Base-by-base conservation (phyloP, 148 eudicot species). In the Euryodendron excelsum region DNA sequence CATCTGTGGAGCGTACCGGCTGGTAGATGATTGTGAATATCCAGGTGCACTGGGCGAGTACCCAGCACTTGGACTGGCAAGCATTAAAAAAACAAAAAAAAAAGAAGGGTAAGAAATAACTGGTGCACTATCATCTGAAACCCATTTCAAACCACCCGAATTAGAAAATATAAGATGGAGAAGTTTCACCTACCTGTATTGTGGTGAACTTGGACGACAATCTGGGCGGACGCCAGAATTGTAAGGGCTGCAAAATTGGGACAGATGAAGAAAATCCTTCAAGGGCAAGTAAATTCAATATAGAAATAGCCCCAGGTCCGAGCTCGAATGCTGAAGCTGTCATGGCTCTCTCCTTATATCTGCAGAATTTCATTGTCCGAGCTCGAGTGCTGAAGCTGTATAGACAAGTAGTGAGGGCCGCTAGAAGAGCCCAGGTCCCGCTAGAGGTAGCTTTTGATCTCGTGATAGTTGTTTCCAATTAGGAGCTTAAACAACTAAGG, bases 21-120 rank as follows among this genome's bases (percentile, higher is more conserved):
- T 85, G 55, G 88, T 85, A 14, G 90, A 83, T 7, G 90, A 81
- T 23, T 88, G 90, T 30, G 90, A 87, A 80, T 87, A 87, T 65
- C 90, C 90, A 3, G 90, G 90, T 52, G 86, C 86, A 77, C 88
- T 87, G 10, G 90, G 90, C 21, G 90, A 87, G 76, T 87, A 87
- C 48, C 88, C 88, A 71, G 81, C 90, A 74, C 90, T 87, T 68
- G 90, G 90, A 76, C 90, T 87, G 80, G 25, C 3, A 73, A 37
- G 23, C 17, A 14, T 33, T 21, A 34, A 53, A 34, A 55, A 34
- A 53, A 45, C 30, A 72, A n/a, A n/a, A n/a, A n/a, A n/a, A n/a
- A n/a, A n/a, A n/a, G n/a, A n/a, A 23, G 33, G 36, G 20, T 20
- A 74, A n/a, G 64, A 76, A 47, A 66, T 25, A 62, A 18, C 44